Base-by-base conservation (phyloP, 306 rosid genomes). In the Pyrus bretschneideri region DNA sequence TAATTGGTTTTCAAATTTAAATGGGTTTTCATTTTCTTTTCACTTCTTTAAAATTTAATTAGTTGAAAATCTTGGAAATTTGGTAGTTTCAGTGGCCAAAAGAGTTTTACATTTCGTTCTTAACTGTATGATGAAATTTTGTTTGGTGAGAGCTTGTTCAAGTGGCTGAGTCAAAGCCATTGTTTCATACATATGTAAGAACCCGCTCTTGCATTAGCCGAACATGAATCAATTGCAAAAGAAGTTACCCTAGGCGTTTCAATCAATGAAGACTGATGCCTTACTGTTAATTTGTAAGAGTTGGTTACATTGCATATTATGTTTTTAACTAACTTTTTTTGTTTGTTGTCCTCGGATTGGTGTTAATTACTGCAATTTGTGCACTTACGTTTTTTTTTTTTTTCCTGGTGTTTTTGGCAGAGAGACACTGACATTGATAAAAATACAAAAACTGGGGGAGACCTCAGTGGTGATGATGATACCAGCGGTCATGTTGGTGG, bases 201-300 rank as follows among this genome's bases (percentile, higher is more conserved):
- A 89, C 86, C 93, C 83, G 97, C 88, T 59, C 77, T 91, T 90
- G 93, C 92, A 89, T 91, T 86, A 82, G 90, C 86, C 85, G 85
- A 90, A 81, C 89, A 83, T 83, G 91, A 90, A 80, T 92, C 96
- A 88, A 78, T 87, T 93, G 90, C 93, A 84, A 87, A 90, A 88
- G 97, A 94, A 83, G 96, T 91, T 93, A 86, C 92, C 75, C 88
- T 91, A 91, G 97, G 98, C 96, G 96, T 96, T 88, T 83, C 99
- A 88, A 75, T 42, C 82, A 72, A 76, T 87, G 97, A 87, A 91
- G 98, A 88, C 93, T 87, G 87, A 86, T 84, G 96, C 91, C 97
- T 92, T 91, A 80, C 94, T 81, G 84, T 93, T 92, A 80, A 91
- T 96, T 93, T 89, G 99, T 92, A 96, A 96, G 99, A 92, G 90